Percentiles rank a stretch among this genome's conserved stretches.
Conservation (phyloP, 495 filamentous ascomycete genomes). For the Aspergillus nidulans region DNA sequence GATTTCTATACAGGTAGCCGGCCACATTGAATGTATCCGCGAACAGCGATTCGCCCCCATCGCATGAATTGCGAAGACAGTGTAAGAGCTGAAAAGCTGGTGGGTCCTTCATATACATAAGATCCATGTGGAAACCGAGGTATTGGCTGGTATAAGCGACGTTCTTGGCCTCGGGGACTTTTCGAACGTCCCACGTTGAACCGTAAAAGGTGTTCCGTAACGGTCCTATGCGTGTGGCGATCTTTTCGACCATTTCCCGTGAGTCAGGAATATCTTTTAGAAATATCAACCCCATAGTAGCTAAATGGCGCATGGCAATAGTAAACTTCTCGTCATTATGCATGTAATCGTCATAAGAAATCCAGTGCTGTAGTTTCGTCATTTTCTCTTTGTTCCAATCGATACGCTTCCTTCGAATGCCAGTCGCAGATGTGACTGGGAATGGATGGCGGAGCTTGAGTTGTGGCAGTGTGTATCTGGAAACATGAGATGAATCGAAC, state of each 20-base stretch:
- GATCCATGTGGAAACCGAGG: slow-evolving; percentile 87
- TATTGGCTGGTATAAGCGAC: slow-evolving; percentile 80
- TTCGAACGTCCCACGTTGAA: slow-evolving; percentile 79
- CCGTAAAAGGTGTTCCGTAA: slow-evolving; percentile 86
- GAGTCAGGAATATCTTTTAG: slow-evolving; percentile 65
- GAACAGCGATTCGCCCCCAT: slow-evolving; percentile 80
- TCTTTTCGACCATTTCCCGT: slow-evolving; percentile 54
- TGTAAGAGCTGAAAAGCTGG: slow-evolving; percentile 83
- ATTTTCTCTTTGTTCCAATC: background rate
- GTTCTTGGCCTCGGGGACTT: slow-evolving; percentile 73
- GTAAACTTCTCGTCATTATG: slow-evolving; percentile 46
- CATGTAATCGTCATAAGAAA: slow-evolving; percentile 71
- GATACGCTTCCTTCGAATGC: slow-evolving; percentile 11
- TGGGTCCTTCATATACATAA: slow-evolving; percentile 77
- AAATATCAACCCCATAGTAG: slow-evolving; percentile 65
- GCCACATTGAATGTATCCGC: slow-evolving; percentile 65
- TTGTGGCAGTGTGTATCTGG: slow-evolving; percentile 28
- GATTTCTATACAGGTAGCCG: slow-evolving; percentile 28
- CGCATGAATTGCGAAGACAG: slow-evolving; percentile 68
- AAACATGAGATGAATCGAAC: slow-evolving; percentile 44
- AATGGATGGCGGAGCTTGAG: background rate
- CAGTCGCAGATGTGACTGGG: background rate
- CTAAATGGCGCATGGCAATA: slow-evolving; percentile 49
- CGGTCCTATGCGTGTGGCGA: slow-evolving; percentile 67
- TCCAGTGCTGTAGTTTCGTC: slow-evolving; percentile 30